Evolutionary conservation across 768 basidiomycete species (phyloP), one percentile per base, ranked within the genome.

Genomic region (Lanmaoa rubissima): DNA sequence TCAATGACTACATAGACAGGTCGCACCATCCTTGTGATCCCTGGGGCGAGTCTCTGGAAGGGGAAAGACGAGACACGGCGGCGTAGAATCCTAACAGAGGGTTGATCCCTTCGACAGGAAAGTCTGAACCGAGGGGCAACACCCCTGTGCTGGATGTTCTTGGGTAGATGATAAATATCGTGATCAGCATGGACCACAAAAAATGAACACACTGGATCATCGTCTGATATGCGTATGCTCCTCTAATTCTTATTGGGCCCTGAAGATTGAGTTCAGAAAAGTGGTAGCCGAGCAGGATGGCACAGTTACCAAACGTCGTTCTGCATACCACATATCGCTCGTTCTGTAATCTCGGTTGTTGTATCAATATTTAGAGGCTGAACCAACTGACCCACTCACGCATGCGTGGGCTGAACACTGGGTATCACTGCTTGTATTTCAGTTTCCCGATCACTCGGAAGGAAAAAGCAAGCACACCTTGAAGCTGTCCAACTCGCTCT

Each of bases 401-500:
- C 92, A 66, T 97, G 94, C 1, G 92, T 94, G 1, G 94, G 94
- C 65, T 98, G 94, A 4, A 96, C 92, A 62, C 93, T 95, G 5
- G 90, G 82, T 64, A 96, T 88, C 21, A 98, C 91, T 94, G 43
- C 14, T 4, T 28, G 38, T 3, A 10, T 11, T n/a, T 47, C 19
- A 51, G 54, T 32, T 48, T 44, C 11, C 38, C 17, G 39, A 17
- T 31, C 16, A 38, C 34, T 1, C 24, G 16, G 4, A 19, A 17
- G 24, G 35, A 54, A 31, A 31, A 38, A 28, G 17, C 9, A 43
- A 32, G 9, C 83, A 38, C 56, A 88, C 94, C 84, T 63, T 92
- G 92, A 12, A 97, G 78, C 48, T 72, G 76, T 34, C 86, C 88
- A 21, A 86, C 78, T 10, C 92, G 79, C 53, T 79, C 68, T 16